These are phyloP conservation scores for Jaapia argillacea DNA, from an alignment of 768 basidiomycete genomes.

Conservation along the genomic window DNA sequence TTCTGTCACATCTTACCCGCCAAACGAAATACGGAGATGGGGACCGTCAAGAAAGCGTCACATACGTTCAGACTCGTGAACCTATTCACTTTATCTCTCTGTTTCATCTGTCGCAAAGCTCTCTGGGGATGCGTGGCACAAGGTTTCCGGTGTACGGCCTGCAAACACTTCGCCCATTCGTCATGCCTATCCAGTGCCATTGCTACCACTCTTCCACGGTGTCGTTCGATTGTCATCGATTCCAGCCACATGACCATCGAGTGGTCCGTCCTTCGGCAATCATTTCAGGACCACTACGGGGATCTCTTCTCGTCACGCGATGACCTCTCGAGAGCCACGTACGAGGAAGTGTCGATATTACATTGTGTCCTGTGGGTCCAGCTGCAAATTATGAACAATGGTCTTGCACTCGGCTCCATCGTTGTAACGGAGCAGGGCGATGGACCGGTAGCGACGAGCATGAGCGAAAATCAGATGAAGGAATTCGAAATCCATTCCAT, in stretches of 20 bases:
- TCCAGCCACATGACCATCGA: constrained; percentile 40
- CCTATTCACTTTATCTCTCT: constrained; percentile 66
- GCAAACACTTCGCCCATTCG: constrained; percentile 51
- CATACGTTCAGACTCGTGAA: constrained; percentile 54
- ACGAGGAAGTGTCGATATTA: constrained; percentile 63
- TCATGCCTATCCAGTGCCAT: constrained; percentile 29
- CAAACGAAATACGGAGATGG: constrained; percentile 15
- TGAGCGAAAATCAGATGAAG: constrained; percentile 26
- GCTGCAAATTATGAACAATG: constrained; percentile 55
- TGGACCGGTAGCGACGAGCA: constrained; percentile 5
- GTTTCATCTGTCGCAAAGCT: constrained; percentile 54
- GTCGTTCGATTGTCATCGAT: constrained; percentile 27
- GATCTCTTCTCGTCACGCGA: constrained; percentile 32
- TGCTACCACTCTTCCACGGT: constrained; percentile 22
- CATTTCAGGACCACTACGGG: constrained; percentile 44
- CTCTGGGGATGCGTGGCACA: constrained; percentile 66
- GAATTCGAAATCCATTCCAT: constrained; percentile 53
- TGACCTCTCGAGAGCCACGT: constrained; percentile 36
- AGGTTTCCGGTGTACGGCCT: constrained; percentile 52
- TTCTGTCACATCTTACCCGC: constrained; percentile 40
- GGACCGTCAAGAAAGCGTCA: constrained; percentile 17
- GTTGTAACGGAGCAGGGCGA: constrained; percentile 30
- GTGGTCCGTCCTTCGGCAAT: constrained; percentile 41
- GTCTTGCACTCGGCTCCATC: constrained; percentile 55
- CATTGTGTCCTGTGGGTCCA: constrained; percentile 57